A percentile compares a stretch with the other conserved stretches of the same genome.
These are phyloP conservation scores for Cordyceps javanica DNA, from an alignment of 2,329 filamentous ascomycete species.

Conservation along the genomic window DNA sequence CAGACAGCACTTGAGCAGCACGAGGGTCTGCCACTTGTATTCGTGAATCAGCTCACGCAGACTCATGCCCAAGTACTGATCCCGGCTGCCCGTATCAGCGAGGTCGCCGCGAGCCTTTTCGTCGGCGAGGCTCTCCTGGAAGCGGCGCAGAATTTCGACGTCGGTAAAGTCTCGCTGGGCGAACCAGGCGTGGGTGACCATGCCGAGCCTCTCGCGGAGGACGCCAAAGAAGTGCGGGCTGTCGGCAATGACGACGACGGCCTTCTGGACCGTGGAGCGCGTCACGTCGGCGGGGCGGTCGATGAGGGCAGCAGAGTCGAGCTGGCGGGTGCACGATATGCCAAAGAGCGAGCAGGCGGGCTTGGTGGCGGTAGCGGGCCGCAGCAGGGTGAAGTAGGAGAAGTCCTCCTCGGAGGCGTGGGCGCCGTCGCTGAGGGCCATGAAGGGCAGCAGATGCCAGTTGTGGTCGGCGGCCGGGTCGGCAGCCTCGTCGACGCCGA, in stretches of 20 bases:
- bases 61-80: conserved; percentile 84
- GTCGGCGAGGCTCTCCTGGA: conserved; percentile 79
- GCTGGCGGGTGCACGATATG: conserved; percentile 88
- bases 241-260: conserved; percentile 90
- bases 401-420: conserved; percentile 93
- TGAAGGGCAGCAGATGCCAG: conserved; percentile 89
- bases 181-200: conserved; percentile 95
- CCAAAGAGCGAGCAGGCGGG: conserved; percentile 84
- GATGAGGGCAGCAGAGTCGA: conserved; percentile 72
- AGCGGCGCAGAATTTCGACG: conserved; percentile 79
- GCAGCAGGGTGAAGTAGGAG: conserved; percentile 91
- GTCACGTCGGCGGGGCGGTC: conserved; percentile 84
- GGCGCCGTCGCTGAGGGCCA: conserved; percentile 92
- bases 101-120: conserved; percentile 52
- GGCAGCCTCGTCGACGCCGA: conserved; percentile 54
- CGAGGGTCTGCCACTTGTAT: conserved; percentile 90
- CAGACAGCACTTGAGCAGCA: conserved; percentile 88
- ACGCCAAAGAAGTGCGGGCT: conserved; percentile 86
- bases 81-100: conserved; percentile 65
- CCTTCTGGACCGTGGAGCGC: conserved; percentile 96
- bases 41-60: conserved; percentile 87
- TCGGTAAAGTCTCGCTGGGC: conserved; percentile 89
- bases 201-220: conserved; percentile 79
- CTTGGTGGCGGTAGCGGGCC: conserved; percentile 45
- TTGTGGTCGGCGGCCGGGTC: conserved; percentile 81